Evolutionary conservation across 2,329 filamentous ascomycete genomes (phyloP), one percentile per base, ranked within the genome.

Genomic region (Lecanicillium sp.): DNA sequence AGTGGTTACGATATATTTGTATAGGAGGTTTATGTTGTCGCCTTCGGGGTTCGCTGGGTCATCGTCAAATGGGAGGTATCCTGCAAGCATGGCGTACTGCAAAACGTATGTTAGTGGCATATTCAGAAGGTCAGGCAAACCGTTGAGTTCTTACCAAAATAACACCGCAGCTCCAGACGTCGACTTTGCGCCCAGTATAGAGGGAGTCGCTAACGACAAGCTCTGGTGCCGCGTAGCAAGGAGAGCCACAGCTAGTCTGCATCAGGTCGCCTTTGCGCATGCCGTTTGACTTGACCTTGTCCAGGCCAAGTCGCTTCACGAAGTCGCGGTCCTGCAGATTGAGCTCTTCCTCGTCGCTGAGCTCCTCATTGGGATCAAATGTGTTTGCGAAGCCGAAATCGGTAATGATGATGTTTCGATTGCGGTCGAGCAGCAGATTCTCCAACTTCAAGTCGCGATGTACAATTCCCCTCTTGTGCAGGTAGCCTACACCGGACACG

Each of bases 361-460:
- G 72, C 58, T 95, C 88, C 55, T 98, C 92, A 27, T 70, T 66
- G 0, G 92, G 78, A 55, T 95, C 85, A 56, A 98, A 98, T 0
- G 89, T 96, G 62, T 98, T 98, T 50, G 92, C 92, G 58, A 98
- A 98, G 14, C 92, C 92, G 63, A 98, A 98, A 64, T 98, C 92
- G 13, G 92, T 98, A 56, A 98, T 98, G 64, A 98, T 98, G 55
- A 98, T 96, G 67, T 98, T 98, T 46, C 88, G 83, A 57, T 98
- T 95, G 46, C 90, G 83, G 63, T 98, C 92, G 37, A 98, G 73
- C 28, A 98, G 73, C 52, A 98, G 62, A 56, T 98, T 98, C 64
- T 98, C 92, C 33, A 98, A 72, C 65, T 98, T 98, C 48, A 98
- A 65, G 65, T 98, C 92, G 53, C 92, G 82, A 59, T 98, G 92